Base-by-base conservation (phyloP, 2,329 filamentous ascomycete species). In the Trichoderma polysporum region DNA sequence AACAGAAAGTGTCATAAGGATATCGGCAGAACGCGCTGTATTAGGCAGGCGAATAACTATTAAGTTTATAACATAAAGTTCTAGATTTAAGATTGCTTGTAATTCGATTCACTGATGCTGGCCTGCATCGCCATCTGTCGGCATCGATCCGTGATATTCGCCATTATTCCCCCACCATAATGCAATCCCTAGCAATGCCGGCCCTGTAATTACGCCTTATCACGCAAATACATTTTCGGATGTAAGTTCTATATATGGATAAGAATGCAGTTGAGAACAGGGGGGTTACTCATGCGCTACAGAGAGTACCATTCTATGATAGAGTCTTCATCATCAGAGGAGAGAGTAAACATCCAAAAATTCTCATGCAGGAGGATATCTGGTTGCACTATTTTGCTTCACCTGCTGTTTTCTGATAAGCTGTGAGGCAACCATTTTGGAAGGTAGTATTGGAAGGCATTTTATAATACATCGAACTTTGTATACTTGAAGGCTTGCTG, bases 191-290 rank as follows among this genome's bases (percentile, higher is more conserved):
- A 59, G 39, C 57, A 61, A 61, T 50, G 15, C 41, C 15, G 47
- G 41, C 58, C 41, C 58, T 61, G 41, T 3, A 61, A 61, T 61
- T 61, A 61, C 58, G 58, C 41, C 58, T 61, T 61, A 9, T 37
- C 50, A 53, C 50, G 41, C 41, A 49, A 61, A 50, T 17, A 7
- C 10, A n/a, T 50, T 50, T 12, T 22, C 41, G 41, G 29, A 25
- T n/a, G 1, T 35, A 13, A 29, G 5, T 33, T 61, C 58, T 37
- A 15, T 22, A 50, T 50, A 19, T n/a, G 58, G 58, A 37, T 25
- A 50, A 15, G 19, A 37, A 49, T n/a, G 12, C 13, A 27, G 22
- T 35, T n/a, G 31, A 15, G 31, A 37, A 19, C 5, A 22, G n/a
- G 9, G 27, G 29, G 29, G 9, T 9, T n/a, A 8, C 12, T 47